Evolutionary conservation across 1,284 basidiomycete species (phyloP).

Genomic region (Ustilago xerochloae): DNA sequence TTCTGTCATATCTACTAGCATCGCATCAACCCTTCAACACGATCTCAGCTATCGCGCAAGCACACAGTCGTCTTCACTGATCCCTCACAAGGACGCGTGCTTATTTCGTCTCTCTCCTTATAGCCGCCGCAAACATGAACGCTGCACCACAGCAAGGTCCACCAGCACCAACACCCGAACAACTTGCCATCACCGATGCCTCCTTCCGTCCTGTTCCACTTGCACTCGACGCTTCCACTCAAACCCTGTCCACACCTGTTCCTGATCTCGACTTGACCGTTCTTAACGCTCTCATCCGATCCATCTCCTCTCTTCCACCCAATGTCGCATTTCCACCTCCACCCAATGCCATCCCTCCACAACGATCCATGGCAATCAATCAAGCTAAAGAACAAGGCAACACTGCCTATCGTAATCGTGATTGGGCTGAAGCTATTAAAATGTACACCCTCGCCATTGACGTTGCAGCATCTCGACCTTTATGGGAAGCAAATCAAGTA

Average conservation of each 20-base stretch:
- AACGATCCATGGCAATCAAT: conserved; percentile 59
- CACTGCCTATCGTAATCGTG: conserved; percentile 61
- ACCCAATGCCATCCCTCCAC: conserved; percentile 64
- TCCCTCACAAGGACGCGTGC: no score
- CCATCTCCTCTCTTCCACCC: conserved; percentile 56
- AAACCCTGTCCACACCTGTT: conserved; percentile 39
- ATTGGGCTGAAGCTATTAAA: conserved; percentile 80
- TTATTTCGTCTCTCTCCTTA: no score
- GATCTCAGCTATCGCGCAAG: no score
- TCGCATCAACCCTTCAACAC: no score
- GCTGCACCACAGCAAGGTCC: conserved; percentile 50
- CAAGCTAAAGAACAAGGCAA: conserved; percentile 66
- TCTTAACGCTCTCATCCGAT: conserved; percentile 65
- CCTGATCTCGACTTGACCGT: conserved; percentile 59
- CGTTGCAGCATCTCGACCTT: conserved; percentile 83
- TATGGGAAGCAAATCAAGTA: conserved; percentile 86
- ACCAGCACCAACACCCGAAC: conserved; percentile 58
- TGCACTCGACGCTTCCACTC: conserved; percentile 43
- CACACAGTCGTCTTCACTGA: no score
- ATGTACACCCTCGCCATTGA: conserved; percentile 86
- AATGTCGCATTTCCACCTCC: conserved; percentile 65
- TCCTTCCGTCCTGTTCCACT: conserved; percentile 53
- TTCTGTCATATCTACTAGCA: no score
- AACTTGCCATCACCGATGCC: conserved; percentile 59
- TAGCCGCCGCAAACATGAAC: conserved; percentile 29